Evolutionary conservation across 345 rosid genomes (phyloP).

Genomic region (Gossypioides kirkii): DNA sequence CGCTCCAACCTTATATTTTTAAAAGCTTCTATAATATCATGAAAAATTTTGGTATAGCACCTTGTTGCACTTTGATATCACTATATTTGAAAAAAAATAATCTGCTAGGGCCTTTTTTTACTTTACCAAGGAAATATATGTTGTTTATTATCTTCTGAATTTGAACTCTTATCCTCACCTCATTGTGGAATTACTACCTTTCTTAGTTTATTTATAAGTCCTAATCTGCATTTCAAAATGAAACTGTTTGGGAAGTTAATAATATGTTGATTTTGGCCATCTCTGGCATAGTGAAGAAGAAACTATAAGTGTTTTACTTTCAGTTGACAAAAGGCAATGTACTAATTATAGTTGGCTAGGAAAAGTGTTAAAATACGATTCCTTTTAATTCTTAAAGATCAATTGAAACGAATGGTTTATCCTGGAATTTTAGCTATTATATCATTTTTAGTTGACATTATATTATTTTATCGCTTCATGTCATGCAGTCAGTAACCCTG

Average conservation of each 20-base stretch:
- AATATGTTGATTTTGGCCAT: not conserved
- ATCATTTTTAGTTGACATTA: not conserved
- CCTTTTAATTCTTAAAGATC: not conserved
- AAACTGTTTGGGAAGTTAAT: not conserved
- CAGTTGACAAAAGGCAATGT: not conserved
- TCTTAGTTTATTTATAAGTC: not conserved
- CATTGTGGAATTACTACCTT: not conserved
- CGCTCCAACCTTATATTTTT: constrained; percentile 20
- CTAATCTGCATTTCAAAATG: not conserved
- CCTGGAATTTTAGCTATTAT: not conserved
- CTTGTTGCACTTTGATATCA: constrained; percentile 1
- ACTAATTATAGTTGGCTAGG: not conserved
- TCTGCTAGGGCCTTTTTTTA: not conserved
- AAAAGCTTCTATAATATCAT: constrained; percentile 16
- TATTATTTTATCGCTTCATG: not conserved
- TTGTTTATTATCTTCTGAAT: not conserved
- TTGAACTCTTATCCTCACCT: not conserved
- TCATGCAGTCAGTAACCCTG: not conserved
- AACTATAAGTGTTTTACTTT: not conserved
- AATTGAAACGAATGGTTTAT: not conserved
- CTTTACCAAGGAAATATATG: not conserved
- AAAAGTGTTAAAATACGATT: not conserved
- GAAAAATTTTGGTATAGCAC: constrained; percentile 1
- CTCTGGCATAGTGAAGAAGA: not conserved
- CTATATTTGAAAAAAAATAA: constrained; percentile 6